These are phyloP conservation scores for Citrus cavaleriei DNA, from an alignment of 345 rosid genomes.

Conservation along the genomic window DNA sequence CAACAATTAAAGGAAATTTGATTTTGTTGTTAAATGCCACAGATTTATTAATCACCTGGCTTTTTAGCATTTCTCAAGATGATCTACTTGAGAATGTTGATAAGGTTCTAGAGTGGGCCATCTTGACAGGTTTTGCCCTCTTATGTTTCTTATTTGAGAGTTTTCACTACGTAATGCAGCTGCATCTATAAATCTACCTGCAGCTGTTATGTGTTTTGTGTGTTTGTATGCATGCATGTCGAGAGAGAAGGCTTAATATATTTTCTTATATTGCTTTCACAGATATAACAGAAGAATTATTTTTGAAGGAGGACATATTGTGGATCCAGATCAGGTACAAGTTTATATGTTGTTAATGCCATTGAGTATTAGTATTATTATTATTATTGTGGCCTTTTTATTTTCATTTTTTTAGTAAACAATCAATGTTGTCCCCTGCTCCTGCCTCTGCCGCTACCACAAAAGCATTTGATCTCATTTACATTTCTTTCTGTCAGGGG, in stretches of 20 bases:
- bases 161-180: neutral
- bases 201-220: neutral
- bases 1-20: neutral
- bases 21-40: neutral
- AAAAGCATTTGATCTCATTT: neutral
- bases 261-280: conserved; percentile 15
- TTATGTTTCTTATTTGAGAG: neutral
- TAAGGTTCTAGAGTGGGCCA: neutral
- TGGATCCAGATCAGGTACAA: conserved; percentile 73
- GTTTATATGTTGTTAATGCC: neutral
- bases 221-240: conserved; percentile 1
- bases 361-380: neutral
- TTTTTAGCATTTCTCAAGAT: neutral
- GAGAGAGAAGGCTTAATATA: neutral
- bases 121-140: conserved; percentile 2
- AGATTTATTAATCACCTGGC: neutral
- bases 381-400: neutral
- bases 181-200: neutral
- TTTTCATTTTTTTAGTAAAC: neutral
- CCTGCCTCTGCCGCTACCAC: neutral
- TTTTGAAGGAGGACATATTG: conserved; percentile 87
- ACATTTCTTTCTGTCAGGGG: conserved; percentile 52
- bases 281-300: conserved; percentile 66
- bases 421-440: neutral
- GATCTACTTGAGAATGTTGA: neutral